phyloP scores from a whole-genome alignment of 2,329 filamentous ascomycete genomes.

The Paecilomyces formosus region DNA sequence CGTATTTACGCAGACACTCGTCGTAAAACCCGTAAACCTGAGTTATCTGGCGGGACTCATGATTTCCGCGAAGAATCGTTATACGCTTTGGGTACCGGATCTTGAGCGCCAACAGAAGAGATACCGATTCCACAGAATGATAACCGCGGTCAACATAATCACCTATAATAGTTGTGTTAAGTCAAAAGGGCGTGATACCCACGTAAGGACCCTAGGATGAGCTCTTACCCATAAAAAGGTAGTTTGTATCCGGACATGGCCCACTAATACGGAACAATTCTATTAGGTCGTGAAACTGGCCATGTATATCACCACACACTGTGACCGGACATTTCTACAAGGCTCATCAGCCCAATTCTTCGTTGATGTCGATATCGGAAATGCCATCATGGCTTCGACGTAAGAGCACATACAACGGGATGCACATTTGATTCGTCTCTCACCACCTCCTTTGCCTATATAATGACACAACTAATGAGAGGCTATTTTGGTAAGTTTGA shows the following conservation, averaged over 20 bases:
- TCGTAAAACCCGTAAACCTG: slow-evolving; percentile 97
- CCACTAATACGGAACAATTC: slow-evolving; percentile 95
- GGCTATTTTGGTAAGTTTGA: not conserved
- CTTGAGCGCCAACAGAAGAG: slow-evolving; percentile 61
- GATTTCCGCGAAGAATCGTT: slow-evolving; percentile 90
- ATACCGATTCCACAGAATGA: slow-evolving; percentile 67
- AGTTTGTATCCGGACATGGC: slow-evolving; percentile 90
- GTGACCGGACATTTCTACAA: slow-evolving; percentile 84
- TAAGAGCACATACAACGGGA: slow-evolving; percentile 64
- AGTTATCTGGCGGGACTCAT: slow-evolving; percentile 92
- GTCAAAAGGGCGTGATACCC: slow-evolving; percentile 9
- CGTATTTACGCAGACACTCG: slow-evolving; percentile 90
- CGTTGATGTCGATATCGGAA: slow-evolving; percentile 3
- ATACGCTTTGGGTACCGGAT: slow-evolving; percentile 91
- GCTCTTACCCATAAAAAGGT: slow-evolving; percentile 81
- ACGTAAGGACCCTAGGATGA: not conserved
- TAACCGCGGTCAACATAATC: slow-evolving; percentile 94
- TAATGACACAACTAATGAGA: slow-evolving; percentile 5
- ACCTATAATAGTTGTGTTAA: slow-evolving; percentile 44
- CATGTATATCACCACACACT: slow-evolving; percentile 91
- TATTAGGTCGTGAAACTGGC: slow-evolving; percentile 94
- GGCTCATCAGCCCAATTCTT: slow-evolving; percentile 4
- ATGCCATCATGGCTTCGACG: slow-evolving; percentile 4
- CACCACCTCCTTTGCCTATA: slow-evolving; percentile 77
- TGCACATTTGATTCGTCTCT: slow-evolving; percentile 94